Conservation (phyloP, 1,139 yeast genomes). For the Trichomonascaceae sp. region DNA sequence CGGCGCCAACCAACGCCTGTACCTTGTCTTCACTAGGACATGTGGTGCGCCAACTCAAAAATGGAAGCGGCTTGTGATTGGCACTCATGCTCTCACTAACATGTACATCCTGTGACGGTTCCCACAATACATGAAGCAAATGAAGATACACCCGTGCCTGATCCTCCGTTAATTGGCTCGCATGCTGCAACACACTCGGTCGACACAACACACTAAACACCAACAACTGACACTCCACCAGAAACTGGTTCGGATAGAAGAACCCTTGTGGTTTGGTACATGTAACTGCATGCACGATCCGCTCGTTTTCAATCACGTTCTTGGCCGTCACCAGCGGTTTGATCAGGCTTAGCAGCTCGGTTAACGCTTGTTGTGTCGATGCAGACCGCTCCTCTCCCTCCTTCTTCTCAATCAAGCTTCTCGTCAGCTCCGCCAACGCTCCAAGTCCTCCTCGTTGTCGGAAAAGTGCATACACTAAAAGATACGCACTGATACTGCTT, state of each 20-base stretch:
- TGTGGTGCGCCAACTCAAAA: constrained; percentile 31
- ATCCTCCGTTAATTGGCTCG: no score
- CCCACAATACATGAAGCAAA: no score
- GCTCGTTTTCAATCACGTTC: constrained; percentile 13
- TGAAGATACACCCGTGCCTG: no score
- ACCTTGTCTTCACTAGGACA: constrained; percentile 40
- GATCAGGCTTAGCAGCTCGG: no score
- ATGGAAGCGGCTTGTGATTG: constrained; percentile 11
- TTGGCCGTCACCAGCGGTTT: no score
- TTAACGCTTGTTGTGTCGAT: no score
- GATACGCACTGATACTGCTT: constrained; percentile 9
- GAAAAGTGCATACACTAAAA: constrained; percentile 21
- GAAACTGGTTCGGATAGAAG: constrained; percentile 21
- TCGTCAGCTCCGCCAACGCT: no score
- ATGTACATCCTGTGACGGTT: no score
- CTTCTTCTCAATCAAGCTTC: no score
- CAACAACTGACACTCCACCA: constrained; percentile 21
- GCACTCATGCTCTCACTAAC: no score
- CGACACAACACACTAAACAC: constrained; percentile 12
- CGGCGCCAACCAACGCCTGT: constrained; percentile 34
- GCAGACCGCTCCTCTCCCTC: no score
- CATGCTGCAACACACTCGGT: no score
- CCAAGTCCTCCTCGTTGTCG: constrained; percentile 22
- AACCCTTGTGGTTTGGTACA: constrained; percentile 18
- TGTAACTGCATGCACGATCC: constrained; percentile 12